These are phyloP conservation scores for Fusarium sp. DNA, from an alignment of 2,329 filamentous ascomycete species.

Conservation along the genomic window DNA sequence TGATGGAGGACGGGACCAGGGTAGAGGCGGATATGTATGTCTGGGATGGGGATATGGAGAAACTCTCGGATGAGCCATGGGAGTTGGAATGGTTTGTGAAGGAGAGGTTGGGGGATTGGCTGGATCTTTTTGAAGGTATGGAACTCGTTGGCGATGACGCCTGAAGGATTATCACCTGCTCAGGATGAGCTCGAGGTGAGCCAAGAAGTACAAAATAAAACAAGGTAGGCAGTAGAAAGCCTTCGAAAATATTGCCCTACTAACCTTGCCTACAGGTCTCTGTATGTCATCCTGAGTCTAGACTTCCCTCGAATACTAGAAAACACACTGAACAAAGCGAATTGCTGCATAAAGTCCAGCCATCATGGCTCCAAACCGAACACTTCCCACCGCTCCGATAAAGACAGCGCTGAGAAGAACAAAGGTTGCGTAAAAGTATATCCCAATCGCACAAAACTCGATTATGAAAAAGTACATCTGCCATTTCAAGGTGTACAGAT, in stretches of 20 bases:
- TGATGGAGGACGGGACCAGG: constrained; percentile 16
- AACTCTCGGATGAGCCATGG: constrained; percentile 40
- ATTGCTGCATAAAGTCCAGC: neutral
- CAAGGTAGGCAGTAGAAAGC: neutral
- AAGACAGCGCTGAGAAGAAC: neutral
- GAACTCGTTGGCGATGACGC: constrained; percentile 22
- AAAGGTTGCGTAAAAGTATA: neutral
- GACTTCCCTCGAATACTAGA: neutral
- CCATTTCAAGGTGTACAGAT: neutral
- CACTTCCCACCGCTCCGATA: neutral
- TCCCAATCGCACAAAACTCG: neutral
- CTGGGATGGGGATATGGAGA: constrained; percentile 39
- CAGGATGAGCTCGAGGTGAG: too few species aligned
- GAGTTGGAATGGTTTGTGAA: constrained; percentile 17
- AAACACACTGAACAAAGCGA: neutral
- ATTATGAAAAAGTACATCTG: neutral
- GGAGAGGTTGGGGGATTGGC: constrained; percentile 45
- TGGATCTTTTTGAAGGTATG: constrained; percentile 40
- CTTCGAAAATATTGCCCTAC: too few species aligned
- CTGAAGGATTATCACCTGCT: neutral
- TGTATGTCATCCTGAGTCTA: too few species aligned
- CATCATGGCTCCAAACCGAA: neutral
- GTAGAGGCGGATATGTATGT: constrained; percentile 49
- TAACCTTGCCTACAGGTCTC: too few species aligned
- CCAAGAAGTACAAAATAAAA: neutral